Conservation (phyloP, 2,329 filamentous ascomycete species). For the Apiospora hydei region DNA sequence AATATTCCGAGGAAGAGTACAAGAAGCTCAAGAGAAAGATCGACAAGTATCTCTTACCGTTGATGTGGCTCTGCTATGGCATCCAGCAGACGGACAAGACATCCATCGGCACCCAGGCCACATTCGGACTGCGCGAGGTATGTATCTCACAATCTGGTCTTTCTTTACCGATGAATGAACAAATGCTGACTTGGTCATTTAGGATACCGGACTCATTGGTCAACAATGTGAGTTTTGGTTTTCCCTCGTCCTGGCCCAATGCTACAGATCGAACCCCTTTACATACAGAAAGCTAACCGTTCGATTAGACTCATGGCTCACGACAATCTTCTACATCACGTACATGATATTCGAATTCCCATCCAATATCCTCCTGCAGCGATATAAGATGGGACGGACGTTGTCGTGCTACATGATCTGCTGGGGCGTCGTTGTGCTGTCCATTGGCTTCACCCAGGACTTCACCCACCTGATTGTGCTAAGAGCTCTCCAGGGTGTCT, state of each 20-base stretch:
- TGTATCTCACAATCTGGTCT: too few species aligned
- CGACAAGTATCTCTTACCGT: conserved; percentile 52
- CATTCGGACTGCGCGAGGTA: conserved; percentile 46
- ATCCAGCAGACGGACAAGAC: conserved; percentile 58
- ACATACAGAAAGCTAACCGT: background rate
- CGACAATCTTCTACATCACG: conserved; percentile 43
- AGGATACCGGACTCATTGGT: conserved; percentile 42
- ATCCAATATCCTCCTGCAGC: conserved; percentile 41
- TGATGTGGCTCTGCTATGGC: conserved; percentile 58
- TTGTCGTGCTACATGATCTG: conserved; percentile 43
- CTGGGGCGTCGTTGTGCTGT: conserved; percentile 46
- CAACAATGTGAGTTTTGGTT: conserved; percentile 38
- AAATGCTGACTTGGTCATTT: background rate
- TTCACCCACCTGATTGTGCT: conserved; percentile 46
- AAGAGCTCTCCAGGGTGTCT: conserved; percentile 46
- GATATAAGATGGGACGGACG: conserved; percentile 42
- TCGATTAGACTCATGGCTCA: conserved; percentile 40
- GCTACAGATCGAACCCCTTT: too few species aligned
- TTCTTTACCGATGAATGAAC: too few species aligned
- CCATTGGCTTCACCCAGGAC: conserved; percentile 47
- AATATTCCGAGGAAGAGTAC: conserved; percentile 48
- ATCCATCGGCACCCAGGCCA: conserved; percentile 47
- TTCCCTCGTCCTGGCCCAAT: too few species aligned
- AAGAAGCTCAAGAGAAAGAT: conserved; percentile 49
- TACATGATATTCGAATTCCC: conserved; percentile 44